Evolutionary conservation across 2,329 filamentous ascomycete species (phyloP).

Genomic region (Trichoderma semiorbis): DNA sequence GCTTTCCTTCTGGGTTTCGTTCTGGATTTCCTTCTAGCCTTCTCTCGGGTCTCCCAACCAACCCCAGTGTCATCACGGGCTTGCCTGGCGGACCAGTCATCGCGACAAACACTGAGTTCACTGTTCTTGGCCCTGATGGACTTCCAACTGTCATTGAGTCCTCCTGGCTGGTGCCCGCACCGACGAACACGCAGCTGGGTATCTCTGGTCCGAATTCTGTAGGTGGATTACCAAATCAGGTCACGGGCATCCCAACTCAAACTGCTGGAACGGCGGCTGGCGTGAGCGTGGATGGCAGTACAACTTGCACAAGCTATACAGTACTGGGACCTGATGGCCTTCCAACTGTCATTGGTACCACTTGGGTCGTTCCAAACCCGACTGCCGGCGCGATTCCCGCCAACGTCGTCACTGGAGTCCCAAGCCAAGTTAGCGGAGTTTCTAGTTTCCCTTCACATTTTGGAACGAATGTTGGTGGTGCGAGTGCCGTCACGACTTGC

Average conservation of each 20-base stretch:
- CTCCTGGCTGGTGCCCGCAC: conserved; percentile 27
- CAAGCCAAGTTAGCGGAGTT: not conserved
- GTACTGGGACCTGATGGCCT: conserved; percentile 29
- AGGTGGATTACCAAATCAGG: not conserved
- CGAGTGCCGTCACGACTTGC: conserved; percentile 23
- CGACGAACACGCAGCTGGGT: not conserved
- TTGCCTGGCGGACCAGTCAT: conserved; percentile 13
- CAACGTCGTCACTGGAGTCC: not conserved
- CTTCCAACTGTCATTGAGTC: conserved; percentile 16
- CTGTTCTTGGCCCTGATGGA: conserved; percentile 17
- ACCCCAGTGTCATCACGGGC: not conserved
- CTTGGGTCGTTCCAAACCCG: conserved; percentile 28
- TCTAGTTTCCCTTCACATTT: conserved; percentile 19
- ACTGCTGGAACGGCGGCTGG: conserved; percentile 18
- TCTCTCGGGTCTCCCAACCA: not conserved
- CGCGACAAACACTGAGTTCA: conserved; percentile 3
- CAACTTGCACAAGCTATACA: conserved; percentile 30
- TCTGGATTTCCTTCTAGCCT: not conserved
- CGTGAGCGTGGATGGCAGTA: conserved; percentile 20
- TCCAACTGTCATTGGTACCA: conserved; percentile 31
- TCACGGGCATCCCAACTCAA: conserved; percentile 2
- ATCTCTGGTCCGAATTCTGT: conserved; percentile 22
- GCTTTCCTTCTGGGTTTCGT: not conserved
- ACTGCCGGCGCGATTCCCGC: conserved; percentile 18
- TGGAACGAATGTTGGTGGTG: conserved; percentile 18